Base-by-base conservation (phyloP, 192 early-diverging fungal species). In the Umbelopsis sp. region DNA sequence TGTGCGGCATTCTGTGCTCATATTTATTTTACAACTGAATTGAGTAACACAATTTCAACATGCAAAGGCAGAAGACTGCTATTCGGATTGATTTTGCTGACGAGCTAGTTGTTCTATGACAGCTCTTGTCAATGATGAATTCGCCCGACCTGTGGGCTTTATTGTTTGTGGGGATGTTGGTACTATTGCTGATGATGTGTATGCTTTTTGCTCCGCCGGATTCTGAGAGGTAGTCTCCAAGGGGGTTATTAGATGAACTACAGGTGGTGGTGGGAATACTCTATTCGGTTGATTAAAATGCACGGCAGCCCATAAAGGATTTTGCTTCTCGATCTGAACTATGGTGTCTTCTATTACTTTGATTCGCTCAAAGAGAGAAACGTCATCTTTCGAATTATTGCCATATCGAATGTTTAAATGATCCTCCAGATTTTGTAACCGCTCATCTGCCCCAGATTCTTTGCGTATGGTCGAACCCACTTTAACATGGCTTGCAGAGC, bases 281-380 rank as follows among this genome's bases (percentile, higher is more conserved):
- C 82, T 78, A 67, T 89, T 85, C 1, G 90, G 90, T 67, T 91
- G 90, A 51, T 92, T 88, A 70, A 95, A 95, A 66, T 93, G 85
- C 46, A 90, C 70, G 0, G 92, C 89, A 4, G 93, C 85, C 92
- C 92, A 94, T 6, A 86, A 78, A 15, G 94, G 94, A 78, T 89
- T 88, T 68, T 91, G 86, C 4, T 81, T 71, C 61, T 96, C 94
- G 20, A 96, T 69, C 51, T 86, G 80, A 69, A 93, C 91, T 33
- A 96, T 81, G 35, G 83, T 87, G 70, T 93, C 86, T 73, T 96
- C 94, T 23, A 96, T 72, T 21, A 89, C 87, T 64, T 88, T 81
- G 48, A 96, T 84, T 18, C 91, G 80, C 81, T 81, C 67, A 79
- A 78, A 66, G 72, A 78, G 20, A 7, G 66, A 73, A 68, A 80